A percentile compares a stretch with the other conserved stretches of the same genome.
These are phyloP conservation scores for Termitomyces sp. DNA, from an alignment of 768 basidiomycete species.

Conservation along the genomic window DNA sequence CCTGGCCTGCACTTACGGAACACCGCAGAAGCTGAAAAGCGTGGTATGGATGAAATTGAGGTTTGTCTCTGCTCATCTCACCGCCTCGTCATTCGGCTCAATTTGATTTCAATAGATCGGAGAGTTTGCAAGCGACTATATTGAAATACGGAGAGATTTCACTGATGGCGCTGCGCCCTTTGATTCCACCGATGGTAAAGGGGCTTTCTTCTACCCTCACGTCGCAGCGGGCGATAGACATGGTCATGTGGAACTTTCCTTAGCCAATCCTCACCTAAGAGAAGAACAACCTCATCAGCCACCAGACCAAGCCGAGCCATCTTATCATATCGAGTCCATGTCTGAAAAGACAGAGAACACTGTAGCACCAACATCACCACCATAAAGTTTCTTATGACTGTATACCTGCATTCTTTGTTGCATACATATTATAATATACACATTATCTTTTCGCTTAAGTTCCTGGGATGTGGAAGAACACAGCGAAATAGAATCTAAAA, in stretches of 20 bases:
- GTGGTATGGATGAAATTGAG: conserved; percentile 72
- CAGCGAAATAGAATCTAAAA: not conserved
- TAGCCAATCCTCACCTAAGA: conserved; percentile 4
- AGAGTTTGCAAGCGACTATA: conserved; percentile 66
- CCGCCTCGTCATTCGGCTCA: not conserved
- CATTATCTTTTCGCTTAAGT: conserved; percentile 9
- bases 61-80: conserved; percentile 27
- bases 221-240: conserved; percentile 35
- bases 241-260: conserved; percentile 31
- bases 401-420: conserved; percentile 5
- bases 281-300: conserved; percentile 1
- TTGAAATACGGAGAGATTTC: conserved; percentile 65
- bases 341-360: conserved; percentile 27
- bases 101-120: conserved; percentile 41
- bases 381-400: conserved; percentile 8
- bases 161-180: conserved; percentile 44
- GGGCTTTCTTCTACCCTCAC: conserved; percentile 17
- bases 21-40: conserved; percentile 49
- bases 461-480: not conserved
- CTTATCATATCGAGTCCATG: conserved; percentile 17
- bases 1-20: conserved; percentile 55
- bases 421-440: not conserved
- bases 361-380: conserved; percentile 10
- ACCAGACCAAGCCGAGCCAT: conserved; percentile 7
- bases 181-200: conserved; percentile 22